Evolutionary conservation across 2,329 filamentous ascomycete species (phyloP).

Genomic region (Scedosporium aurantiacum): DNA sequence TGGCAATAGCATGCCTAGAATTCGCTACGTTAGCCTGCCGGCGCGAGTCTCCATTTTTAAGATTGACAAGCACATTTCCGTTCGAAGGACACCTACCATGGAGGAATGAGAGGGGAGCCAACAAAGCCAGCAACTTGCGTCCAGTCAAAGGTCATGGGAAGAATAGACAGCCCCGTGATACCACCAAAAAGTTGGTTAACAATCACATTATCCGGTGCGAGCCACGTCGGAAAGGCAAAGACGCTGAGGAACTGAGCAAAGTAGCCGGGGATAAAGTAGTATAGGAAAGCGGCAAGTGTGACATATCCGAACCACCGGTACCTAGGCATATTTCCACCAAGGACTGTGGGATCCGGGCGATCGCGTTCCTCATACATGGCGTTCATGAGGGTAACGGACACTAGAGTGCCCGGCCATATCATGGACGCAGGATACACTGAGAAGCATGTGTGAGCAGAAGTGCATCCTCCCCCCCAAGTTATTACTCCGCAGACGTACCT

Average conservation of each 20-base stretch:
- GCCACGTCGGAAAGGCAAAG: conserved; percentile 63
- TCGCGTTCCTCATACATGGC: conserved; percentile 57
- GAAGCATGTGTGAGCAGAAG: background rate
- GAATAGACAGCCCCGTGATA: conserved; percentile 51
- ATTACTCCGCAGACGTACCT: conserved; percentile 24
- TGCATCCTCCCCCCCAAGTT: background rate
- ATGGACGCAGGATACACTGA: conserved; percentile 55
- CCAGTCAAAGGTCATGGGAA: conserved; percentile 70
- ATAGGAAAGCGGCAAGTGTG: conserved; percentile 46
- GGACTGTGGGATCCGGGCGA: conserved; percentile 34
- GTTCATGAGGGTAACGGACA: conserved; percentile 56
- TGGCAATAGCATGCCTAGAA: conserved; percentile 58
- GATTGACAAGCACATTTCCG: background rate
- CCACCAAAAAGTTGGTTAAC: conserved; percentile 67
- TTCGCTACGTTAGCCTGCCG: background rate
- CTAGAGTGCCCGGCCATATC: conserved; percentile 63
- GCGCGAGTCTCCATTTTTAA: background rate
- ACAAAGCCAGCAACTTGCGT: conserved; percentile 60
- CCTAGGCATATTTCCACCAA: conserved; percentile 55
- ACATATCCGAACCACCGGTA: conserved; percentile 54
- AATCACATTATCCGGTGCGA: conserved; percentile 54
- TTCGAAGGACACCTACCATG: conserved; percentile 38
- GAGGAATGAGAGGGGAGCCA: conserved; percentile 56
- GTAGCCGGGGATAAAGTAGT: conserved; percentile 61
- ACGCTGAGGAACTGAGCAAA: conserved; percentile 58